Conservation (phyloP, 2,329 filamentous ascomycete species). For the Drechslerella dactyloides region DNA sequence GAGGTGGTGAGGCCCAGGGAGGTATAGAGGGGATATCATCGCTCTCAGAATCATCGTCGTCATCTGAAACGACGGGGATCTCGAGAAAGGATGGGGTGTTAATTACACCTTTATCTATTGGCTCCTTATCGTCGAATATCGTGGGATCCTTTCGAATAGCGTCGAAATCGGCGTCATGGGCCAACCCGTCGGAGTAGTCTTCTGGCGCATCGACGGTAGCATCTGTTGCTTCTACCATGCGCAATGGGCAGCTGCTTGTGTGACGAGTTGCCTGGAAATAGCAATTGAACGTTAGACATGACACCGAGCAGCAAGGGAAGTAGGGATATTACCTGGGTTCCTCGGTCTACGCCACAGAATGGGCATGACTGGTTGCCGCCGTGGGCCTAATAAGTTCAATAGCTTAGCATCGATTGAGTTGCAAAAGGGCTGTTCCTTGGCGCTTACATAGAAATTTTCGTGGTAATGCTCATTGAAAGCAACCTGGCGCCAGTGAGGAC, state of each 20-base stretch:
- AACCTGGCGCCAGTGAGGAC: constrained; percentile 28
- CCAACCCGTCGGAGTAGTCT: constrained; percentile 2
- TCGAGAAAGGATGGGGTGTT: constrained; percentile 5
- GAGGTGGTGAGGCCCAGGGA: no score
- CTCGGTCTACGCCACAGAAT: constrained; percentile 19
- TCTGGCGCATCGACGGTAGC: background rate
- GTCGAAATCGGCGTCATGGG: constrained; percentile 13
- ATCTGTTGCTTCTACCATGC: background rate
- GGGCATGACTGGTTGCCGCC: constrained; percentile 29
- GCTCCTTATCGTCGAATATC: constrained; percentile 11
- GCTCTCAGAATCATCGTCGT: background rate
- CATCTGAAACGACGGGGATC: background rate
- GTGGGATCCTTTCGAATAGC: constrained; percentile 16
- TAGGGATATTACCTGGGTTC: constrained; percentile 22
- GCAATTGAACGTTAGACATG: background rate
- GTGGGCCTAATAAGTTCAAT: constrained; percentile 10
- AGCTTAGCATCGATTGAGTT: background rate
- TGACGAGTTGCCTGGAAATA: constrained; percentile 7
- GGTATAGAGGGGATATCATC: no score
- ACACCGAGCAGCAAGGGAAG: no score
- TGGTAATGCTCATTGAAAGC: constrained; percentile 3
- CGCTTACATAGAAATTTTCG: constrained; percentile 13
- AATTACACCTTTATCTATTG: background rate
- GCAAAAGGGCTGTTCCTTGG: background rate
- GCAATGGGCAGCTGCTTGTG: constrained; percentile 12